Conservation (phyloP, 352 stramenopile genomes). For the Pythium graminicola region DNA sequence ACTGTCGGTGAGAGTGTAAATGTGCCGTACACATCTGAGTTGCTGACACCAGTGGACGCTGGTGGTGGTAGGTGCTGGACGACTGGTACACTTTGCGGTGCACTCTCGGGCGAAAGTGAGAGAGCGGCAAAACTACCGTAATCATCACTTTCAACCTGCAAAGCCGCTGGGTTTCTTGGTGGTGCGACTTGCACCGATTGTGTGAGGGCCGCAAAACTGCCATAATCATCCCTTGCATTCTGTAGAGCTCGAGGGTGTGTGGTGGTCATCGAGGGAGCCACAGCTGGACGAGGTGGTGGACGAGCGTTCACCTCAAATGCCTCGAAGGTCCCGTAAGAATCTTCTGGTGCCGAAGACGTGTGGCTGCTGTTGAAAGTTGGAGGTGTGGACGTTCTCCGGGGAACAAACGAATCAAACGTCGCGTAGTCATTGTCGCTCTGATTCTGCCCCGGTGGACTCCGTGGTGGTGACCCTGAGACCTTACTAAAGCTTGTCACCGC, state of each 20-base stretch:
- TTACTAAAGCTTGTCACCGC: constrained; percentile 17
- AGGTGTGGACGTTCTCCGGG: not conserved
- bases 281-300: not conserved
- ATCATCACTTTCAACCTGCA: too few relatives aligned
- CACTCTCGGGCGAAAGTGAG: too few relatives aligned
- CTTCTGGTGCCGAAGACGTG: not conserved
- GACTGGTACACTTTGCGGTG: not conserved
- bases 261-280: not conserved
- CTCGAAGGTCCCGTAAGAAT: constrained; percentile 28
- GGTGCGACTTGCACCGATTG: not conserved
- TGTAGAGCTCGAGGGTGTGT: not conserved
- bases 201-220: constrained; percentile 34
- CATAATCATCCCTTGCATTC: constrained; percentile 29
- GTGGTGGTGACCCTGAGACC: not conserved
- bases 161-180: too few relatives aligned
- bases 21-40: constrained; percentile 15
- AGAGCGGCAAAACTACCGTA: too few relatives aligned
- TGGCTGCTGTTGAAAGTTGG: not conserved
- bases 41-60: not conserved
- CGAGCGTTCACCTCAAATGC: constrained; percentile 10
- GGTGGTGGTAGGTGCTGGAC: not conserved
- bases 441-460: not conserved
- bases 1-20: constrained; percentile 7
- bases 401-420: constrained; percentile 16
- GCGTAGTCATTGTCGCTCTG: constrained; percentile 18